Evolutionary conservation across 176 grass and related monocot genomes (phyloP), one percentile per base, ranked within the genome.

Genomic region (Puccinellia tenuiflora): DNA sequence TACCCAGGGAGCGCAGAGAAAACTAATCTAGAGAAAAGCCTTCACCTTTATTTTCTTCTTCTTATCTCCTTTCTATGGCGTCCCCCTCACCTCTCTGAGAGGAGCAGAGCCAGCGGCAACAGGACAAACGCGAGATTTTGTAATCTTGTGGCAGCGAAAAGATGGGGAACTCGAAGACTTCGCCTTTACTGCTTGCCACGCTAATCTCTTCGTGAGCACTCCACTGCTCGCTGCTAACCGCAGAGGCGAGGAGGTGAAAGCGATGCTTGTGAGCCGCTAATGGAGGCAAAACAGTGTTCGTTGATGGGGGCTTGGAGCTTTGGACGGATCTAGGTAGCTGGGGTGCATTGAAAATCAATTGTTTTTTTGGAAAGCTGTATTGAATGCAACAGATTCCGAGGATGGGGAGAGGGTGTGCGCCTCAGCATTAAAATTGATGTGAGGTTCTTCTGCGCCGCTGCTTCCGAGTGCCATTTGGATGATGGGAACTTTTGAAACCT

Each of bases 91-190:
- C 63, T 61, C 82, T 82, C 59, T n/a, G n/a, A n/a, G 59, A 62
- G 15, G 43, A 40, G 39, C 0, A 37, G 0, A 39, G 38, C 38
- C 39, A 42, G 39, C 50, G 45, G 64, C 75, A 80, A 87, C 38
- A 87, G 48, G 88, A 90, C 84, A 84, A 87, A 50, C 84, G 2
- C 37, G 38, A 48, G 84, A 79, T 90, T 90, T 83, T 83, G 84
- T 79, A 75, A 17, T 5, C 80, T 75, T 84, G 68, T 12, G 56
- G 75, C 69, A 48, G 69, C 43, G 16, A 33, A 11, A 16, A 48
- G 82, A 75, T 68, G 56, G 87, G 68, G 34, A 80, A 80, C 77
- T 80, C 62, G 57, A 90, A 83, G 75, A 73, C 31, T 52, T 39
- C 60, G 22, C 71, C 48, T 75, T 75, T 22, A 62, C 45, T 22